Evolutionary conservation across 2,329 filamentous ascomycete species (phyloP).

Genomic region (Coniella vitis): DNA sequence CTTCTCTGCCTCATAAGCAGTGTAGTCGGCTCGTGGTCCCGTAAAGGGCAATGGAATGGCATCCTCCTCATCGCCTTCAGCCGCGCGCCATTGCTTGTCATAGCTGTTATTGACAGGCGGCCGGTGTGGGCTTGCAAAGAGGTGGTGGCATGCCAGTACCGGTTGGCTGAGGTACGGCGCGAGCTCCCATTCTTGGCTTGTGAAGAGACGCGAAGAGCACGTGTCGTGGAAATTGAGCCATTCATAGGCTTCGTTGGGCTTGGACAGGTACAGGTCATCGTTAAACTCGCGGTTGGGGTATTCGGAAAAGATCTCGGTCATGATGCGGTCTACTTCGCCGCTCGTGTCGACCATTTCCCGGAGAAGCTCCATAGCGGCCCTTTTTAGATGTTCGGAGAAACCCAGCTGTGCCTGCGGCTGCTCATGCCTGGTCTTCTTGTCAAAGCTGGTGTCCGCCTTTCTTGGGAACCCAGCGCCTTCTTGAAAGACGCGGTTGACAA

Average conservation of each 20-base stretch:
- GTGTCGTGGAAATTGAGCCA: conserved; percentile 93
- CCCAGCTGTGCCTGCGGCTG: conserved; percentile 56
- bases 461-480: conserved; percentile 73
- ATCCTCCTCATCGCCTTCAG: conserved; percentile 40
- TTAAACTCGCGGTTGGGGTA: conserved; percentile 88
- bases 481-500: conserved; percentile 71
- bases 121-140: conserved; percentile 71
- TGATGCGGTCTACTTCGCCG: conserved; percentile 70
- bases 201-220: conserved; percentile 70
- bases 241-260: conserved; percentile 81
- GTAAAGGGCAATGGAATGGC: conserved; percentile 64
- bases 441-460: conserved; percentile 34
- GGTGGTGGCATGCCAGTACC: conserved; percentile 79
- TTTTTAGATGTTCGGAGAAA: conserved; percentile 67
- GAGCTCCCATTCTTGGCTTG: conserved; percentile 90
- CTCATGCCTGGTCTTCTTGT: conserved; percentile 43
- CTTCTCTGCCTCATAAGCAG: conserved; percentile 73
- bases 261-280: conserved; percentile 84
- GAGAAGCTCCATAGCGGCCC: conserved; percentile 63
- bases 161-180: conserved; percentile 80
- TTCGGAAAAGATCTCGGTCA: conserved; percentile 76
- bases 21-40: conserved; percentile 74
- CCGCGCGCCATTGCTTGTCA: conserved; percentile 37
- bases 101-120: conserved; percentile 34
- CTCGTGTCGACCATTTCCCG: conserved; percentile 72